Conservation (phyloP, 1,284 basidiomycete genomes). For the Sporisorium graminicola region DNA sequence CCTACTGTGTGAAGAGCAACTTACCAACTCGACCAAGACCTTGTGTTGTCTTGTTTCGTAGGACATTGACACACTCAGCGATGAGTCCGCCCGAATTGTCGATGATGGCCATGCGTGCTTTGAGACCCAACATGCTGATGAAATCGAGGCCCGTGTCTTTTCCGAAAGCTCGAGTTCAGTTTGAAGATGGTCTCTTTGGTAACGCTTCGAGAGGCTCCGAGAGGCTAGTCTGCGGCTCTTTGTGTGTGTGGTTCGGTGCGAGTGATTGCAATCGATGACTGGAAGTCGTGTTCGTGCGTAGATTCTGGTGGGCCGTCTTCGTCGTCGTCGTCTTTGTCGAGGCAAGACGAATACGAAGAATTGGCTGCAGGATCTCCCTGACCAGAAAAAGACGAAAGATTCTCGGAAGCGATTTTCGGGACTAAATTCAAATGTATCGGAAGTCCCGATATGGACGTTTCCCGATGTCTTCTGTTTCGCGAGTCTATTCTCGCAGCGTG, state of each 20-base stretch:
- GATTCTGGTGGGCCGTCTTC: neutral
- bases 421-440: too few species aligned
- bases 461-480: too few species aligned
- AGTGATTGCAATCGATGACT: neutral
- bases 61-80: conserved; percentile 95
- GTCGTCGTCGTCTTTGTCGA: neutral
- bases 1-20: conserved; percentile 12
- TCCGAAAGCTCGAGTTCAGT: neutral
- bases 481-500: too few species aligned
- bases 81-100: conserved; percentile 98
- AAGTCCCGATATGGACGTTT: too few species aligned
- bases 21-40: conserved; percentile 78
- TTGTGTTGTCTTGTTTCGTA: conserved; percentile 88
- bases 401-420: too few species aligned
- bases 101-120: conserved; percentile 77
- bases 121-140: conserved; percentile 66
- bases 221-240: too few species aligned
- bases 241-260: too few species aligned
- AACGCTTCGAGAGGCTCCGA: neutral
- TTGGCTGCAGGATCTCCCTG: neutral
- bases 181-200: neutral
- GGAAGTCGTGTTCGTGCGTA: neutral
- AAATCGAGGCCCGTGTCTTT: neutral
- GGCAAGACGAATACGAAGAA: neutral
- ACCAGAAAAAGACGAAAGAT: neutral